Evolutionary conservation across 768 basidiomycete genomes (phyloP), one percentile per base, ranked within the genome.

Genomic region (Podaxis sp.): DNA sequence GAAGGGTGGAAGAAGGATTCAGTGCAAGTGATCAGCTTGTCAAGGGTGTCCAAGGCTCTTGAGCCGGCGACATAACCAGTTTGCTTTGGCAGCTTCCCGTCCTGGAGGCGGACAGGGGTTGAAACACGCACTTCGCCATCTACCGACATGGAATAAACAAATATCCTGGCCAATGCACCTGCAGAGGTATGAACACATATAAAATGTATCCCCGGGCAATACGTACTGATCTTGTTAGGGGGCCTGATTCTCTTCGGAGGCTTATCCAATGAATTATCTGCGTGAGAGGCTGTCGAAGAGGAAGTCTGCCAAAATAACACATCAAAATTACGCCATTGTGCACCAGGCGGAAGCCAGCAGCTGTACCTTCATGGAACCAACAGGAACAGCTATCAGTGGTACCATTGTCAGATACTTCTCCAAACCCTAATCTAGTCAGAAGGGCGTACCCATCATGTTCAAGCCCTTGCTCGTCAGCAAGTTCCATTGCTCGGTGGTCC

Each of bases 1-100:
- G 92, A 93, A 1, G 96, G 96, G 73, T 99, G 96, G 76, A 98
- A 99, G 79, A 91, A 96, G 0, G 90, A 87, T 71, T 99, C 96
- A 5, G 91, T 93, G 68, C 93, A 95, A 13, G 93, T 96, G 64
- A 99, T 86, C 46, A 99, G 76, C 66, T 88, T 88, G 67, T 93
- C 91, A 28, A 99, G 78, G 13, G 93, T 88, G 68, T 96, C 93
- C 63, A 99, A 80, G 20, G 95, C 92, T 70, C 84, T 90, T 2
- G 91, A 95, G 15, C 96, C 96, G 0, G 87, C 95, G 30, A 93
- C 75, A 71, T 82, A 92, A 22, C 85, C 87, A 30, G 64, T 74
- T 65, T 80, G 79, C 60, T 72, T 73, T 28, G 74, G 69, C 36
- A 77, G 62, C 46, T 67, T 70, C n/a, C 66, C 68, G 38, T 69